Conservation (phyloP, 176 grass and related monocot genomes). For the Oryza longistaminata region DNA sequence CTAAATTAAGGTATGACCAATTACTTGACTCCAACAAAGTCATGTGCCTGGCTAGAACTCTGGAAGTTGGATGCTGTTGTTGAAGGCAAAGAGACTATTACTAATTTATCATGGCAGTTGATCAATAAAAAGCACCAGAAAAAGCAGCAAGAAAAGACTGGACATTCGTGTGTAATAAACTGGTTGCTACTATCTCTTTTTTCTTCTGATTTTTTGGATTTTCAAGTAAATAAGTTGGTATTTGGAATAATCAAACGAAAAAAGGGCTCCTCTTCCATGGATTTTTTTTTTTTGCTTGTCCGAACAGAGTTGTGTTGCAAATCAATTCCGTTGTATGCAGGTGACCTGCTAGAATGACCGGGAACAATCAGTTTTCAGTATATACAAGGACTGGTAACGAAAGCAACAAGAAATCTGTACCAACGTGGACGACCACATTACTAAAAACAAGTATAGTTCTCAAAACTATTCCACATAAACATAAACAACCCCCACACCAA, state of each 20-base stretch:
- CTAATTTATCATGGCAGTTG: background rate
- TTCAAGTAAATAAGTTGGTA: background rate
- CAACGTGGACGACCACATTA: too few species aligned
- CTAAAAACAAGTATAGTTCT: too few species aligned
- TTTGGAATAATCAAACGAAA: background rate
- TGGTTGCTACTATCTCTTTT: background rate
- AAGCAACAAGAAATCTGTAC: constrained; percentile 7
- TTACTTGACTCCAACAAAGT: background rate
- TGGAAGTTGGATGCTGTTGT: constrained; percentile 19
- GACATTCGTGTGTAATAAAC: background rate
- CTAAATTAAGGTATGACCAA: background rate
- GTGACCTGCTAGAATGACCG: background rate
- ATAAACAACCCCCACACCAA: too few species aligned
- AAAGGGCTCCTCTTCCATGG: background rate
- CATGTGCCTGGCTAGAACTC: background rate
- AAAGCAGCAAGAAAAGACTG: constrained; percentile 14
- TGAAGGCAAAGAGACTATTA: constrained; percentile 12
- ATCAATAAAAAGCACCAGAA: background rate
- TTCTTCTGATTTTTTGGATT: background rate
- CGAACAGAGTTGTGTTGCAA: background rate
- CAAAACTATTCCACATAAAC: too few species aligned
- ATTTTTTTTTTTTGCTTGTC: background rate
- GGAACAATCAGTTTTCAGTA: background rate
- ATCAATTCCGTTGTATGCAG: background rate
- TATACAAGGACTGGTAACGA: background rate